Evolutionary conservation across 2,329 filamentous ascomycete species (phyloP), one percentile per base, ranked within the genome.

Genomic region (Aspergillus brunneoviolaceus): DNA sequence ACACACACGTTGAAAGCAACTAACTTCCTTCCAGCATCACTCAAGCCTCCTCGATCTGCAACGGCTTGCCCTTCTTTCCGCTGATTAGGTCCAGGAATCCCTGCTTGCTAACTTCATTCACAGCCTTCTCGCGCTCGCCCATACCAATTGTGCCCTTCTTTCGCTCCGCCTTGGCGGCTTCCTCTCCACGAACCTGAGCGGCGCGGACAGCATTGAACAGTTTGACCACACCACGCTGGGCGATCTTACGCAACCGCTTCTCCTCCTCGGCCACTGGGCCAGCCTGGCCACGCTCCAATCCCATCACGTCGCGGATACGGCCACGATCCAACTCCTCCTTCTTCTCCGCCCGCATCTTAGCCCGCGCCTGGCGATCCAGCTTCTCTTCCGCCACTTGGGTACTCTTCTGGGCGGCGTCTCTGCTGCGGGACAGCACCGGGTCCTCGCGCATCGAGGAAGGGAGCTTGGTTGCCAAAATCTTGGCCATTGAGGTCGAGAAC

Each of bases 101-200:
- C 79, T 97, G 91, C 80, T 96, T 96, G 75, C 90, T 96, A 88
- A 99, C 95, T 82, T 98, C 93, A 66, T 91, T 95, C 55, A 96
- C 84, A 80, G 89, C 92, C 78, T 96, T 92, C 77, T 96, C 89
- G 65, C 92, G 86, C 76, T 90, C 87, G 63, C 84, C 85, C 70
- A 92, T 87, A 1, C 94, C 94, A 33, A 96, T 84, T 0, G 96
- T 81, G 3, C 92, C 90, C 62, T 86, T 87, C 76, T 85, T 85
- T 52, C 87, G 84, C 65, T 86, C 85, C 74, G 82, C 86, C 72
- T 71, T 74, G 16, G 90, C 88, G 5, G 92, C 89, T 76, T 94
- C 88, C 60, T 89, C 85, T 2, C 89, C 93, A 76, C 93, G 91
- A 59, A 97, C 90, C 78, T 99, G 95, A 14, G 95, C 93, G 23